Base-by-base conservation (phyloP, 2,329 filamentous ascomycete species). In the Orbilia brochopaga region DNA sequence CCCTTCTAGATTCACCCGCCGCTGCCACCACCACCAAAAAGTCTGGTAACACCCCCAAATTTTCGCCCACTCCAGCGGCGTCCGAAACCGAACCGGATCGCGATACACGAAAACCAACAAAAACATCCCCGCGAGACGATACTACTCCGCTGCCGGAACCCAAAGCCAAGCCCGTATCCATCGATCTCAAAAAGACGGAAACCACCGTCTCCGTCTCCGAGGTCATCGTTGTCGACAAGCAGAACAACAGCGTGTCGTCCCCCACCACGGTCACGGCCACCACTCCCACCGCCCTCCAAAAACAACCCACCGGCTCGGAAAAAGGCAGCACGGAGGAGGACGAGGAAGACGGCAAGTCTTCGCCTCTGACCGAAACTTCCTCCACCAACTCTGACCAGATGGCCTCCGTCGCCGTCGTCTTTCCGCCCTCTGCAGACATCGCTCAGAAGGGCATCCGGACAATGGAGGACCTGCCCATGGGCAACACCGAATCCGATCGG, bases 401-500 rank as follows among this genome's bases (percentile, higher is more conserved):
- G 56, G 64, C 60, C 42, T 54, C 70, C 61, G 74, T 75, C 54
- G 55, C 63, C 53, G 58, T 59, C 56, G 58, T 59, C 42, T 69
- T 65, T 66, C 55, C 66, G 17, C 66, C 67, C 32, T 72, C 69
- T 37, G 65, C 73, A 61, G 73, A 74, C 69, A 67, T 70, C 50
- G 53, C 69, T 62, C 69, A 75, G 46, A 73, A 64, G 37, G 69
- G 64, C 44, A 62, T 72, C 56, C 63, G 73, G 52, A 74, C 69
- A 50, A 21, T 70, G 42, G 69, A 74, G 69, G 74, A 73, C 61
- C 59, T 74, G 30, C 61, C 73, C 51, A 63, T 75, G 69, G 55
- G 73, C 58, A 74, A 76, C 64, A 74, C 74, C 73, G 64, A 62
- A 69, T 75, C 74, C 42, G 74, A 69, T 52, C 72, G 63, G 48